Conservation (phyloP, 176 grass and related monocot species). For the Olyra latifolia region DNA sequence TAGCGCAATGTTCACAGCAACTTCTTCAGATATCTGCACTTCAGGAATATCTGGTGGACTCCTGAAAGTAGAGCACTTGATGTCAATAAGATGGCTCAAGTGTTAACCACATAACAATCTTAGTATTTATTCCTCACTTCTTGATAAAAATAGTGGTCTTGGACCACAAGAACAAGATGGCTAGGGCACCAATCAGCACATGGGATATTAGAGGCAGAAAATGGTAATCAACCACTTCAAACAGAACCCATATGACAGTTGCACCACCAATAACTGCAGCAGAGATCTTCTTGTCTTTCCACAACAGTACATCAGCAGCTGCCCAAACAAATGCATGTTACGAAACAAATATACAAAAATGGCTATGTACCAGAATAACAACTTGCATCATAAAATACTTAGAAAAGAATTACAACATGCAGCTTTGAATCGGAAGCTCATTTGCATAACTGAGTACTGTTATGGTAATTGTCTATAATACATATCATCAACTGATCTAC, state of each 20-base stretch:
- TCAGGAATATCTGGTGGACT: constrained; percentile 57
- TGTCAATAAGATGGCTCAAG: neutral
- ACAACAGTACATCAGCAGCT: constrained; percentile 87
- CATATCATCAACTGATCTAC: neutral
- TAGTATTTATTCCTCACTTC: constrained; percentile 43
- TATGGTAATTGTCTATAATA: neutral
- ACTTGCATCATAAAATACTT: neutral
- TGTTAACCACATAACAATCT: neutral
- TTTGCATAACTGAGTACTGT: constrained; percentile 8
- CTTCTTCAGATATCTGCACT: constrained; percentile 77
- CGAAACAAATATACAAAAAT: neutral
- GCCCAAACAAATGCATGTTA: constrained; percentile 10
- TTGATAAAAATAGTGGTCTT: constrained; percentile 66
- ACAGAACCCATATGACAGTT: constrained; percentile 72
- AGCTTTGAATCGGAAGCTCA: neutral
- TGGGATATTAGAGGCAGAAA: constrained; percentile 66
- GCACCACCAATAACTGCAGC: constrained; percentile 60
- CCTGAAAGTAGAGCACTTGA: constrained; percentile 39
- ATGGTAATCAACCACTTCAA: constrained; percentile 76
- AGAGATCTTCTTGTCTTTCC: constrained; percentile 82
- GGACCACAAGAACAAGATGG: constrained; percentile 68
- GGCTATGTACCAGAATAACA: neutral
- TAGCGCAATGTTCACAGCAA: constrained; percentile 43
- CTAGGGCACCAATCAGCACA: constrained; percentile 49
- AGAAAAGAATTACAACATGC: too few species aligned